These are phyloP conservation scores for Monosporozyma siamensis DNA, from an alignment of 805 yeast species.

Conservation along the genomic window DNA sequence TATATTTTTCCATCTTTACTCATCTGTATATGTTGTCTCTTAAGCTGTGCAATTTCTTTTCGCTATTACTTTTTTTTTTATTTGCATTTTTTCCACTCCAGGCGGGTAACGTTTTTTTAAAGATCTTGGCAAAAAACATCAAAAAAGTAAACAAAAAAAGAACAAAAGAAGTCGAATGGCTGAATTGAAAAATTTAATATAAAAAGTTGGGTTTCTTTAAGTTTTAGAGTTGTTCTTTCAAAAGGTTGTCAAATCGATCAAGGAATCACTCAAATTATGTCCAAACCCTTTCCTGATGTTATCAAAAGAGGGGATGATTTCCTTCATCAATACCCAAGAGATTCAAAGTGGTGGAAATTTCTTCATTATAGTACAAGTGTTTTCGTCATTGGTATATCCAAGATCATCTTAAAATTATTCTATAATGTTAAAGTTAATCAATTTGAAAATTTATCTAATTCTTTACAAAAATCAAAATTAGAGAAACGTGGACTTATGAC, in stretches of 20 bases:
- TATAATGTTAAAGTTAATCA: slow-evolving; percentile 59
- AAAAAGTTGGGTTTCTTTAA: no score
- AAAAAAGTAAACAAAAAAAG: no score
- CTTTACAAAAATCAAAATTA: slow-evolving; percentile 48
- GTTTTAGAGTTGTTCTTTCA: no score
- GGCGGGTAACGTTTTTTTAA: no score
- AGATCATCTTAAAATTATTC: slow-evolving; percentile 46
- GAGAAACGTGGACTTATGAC: slow-evolving; percentile 76
- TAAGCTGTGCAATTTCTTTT: no score
- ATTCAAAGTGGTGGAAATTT: slow-evolving; percentile 50
- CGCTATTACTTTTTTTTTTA: neutral
- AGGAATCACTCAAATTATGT: no score
- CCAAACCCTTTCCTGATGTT: slow-evolving; percentile 65
- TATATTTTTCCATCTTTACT: slow-evolving; percentile 63
- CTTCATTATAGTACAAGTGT: slow-evolving; percentile 63
- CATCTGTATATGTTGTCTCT: neutral
- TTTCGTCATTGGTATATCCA: slow-evolving; percentile 55
- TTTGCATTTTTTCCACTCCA: no score
- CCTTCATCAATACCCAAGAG: slow-evolving; percentile 53
- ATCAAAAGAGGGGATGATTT: slow-evolving; percentile 65
- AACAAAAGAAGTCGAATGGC: no score
- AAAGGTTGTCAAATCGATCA: no score
- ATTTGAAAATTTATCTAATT: slow-evolving; percentile 53
- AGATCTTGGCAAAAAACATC: no score
- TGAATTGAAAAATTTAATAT: no score